phyloP scores from a whole-genome alignment of 805 yeast genomes.

The Starmerella floricola region DNA sequence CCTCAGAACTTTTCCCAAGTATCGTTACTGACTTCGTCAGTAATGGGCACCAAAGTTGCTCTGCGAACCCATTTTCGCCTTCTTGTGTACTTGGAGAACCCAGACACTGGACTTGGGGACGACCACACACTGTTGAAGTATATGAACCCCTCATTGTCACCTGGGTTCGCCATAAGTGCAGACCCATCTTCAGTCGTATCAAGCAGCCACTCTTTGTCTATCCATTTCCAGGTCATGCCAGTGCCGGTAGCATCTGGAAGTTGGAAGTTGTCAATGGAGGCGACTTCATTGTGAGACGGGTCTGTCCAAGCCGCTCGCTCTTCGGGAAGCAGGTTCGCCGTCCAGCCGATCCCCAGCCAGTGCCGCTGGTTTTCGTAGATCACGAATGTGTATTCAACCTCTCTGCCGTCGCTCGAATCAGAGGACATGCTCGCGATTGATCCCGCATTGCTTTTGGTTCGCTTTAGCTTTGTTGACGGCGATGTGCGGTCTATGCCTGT shows the following conservation, averaged over 20 bases:
- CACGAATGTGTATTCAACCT: conserved; percentile 62
- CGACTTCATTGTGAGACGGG: conserved; percentile 78
- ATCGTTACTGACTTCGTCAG: not conserved
- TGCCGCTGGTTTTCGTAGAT: conserved; percentile 89
- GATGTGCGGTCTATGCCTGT: conserved; percentile 50
- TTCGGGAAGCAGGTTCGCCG: conserved; percentile 75
- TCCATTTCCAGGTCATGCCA: conserved; percentile 88
- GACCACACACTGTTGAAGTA: conserved; percentile 93
- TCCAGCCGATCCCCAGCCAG: conserved; percentile 98
- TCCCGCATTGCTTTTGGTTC: conserved; percentile 34
- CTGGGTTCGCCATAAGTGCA: conserved; percentile 41
- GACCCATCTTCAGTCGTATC: conserved; percentile 79
- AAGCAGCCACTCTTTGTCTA: conserved; percentile 81
- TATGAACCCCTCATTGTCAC: conserved; percentile 70
- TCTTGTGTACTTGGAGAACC: conserved; percentile 82
- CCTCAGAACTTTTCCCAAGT: too few species aligned
- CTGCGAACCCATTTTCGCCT: conserved; percentile 93
- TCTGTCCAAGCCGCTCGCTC: conserved; percentile 97
- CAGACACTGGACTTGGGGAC: conserved; percentile 74
- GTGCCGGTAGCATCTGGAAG: conserved; percentile 60
- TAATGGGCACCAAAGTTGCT: conserved; percentile 54
- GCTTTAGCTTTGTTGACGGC: conserved; percentile 24
- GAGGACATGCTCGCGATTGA: not conserved
- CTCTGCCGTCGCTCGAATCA: not conserved
- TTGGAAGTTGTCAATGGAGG: conserved; percentile 62